phyloP scores from a whole-genome alignment of 352 stramenopile species.

The Phytophthora sojae region DNA sequence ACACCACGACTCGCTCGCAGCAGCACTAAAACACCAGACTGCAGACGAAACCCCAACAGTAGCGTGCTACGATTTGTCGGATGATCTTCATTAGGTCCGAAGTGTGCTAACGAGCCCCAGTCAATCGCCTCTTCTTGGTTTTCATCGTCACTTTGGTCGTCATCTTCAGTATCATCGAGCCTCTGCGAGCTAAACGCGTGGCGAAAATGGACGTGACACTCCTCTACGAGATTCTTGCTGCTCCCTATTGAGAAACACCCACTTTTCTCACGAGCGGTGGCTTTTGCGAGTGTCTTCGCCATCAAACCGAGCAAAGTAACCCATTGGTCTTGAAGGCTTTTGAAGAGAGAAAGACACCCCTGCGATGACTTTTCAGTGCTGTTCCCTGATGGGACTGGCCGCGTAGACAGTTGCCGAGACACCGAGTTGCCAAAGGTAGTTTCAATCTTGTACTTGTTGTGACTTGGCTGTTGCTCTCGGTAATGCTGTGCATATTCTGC shows the following conservation, averaged over 20 bases:
- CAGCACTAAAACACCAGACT: constrained; percentile 38
- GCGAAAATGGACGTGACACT: constrained; percentile 51
- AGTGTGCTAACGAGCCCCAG: constrained; percentile 55
- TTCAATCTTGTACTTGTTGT: constrained; percentile 62
- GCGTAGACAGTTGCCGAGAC: constrained; percentile 40
- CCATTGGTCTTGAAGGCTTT: constrained; percentile 54
- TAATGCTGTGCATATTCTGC: constrained; percentile 45
- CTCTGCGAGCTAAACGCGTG: constrained; percentile 14
- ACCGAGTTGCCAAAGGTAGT: constrained; percentile 74
- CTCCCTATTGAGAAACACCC: constrained; percentile 44
- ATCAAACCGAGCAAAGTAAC: constrained; percentile 40
- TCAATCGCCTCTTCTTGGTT: constrained; percentile 59
- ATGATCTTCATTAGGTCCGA: constrained; percentile 16
- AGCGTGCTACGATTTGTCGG: constrained; percentile 15
- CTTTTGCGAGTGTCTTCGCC: constrained; percentile 24
- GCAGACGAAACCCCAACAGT: constrained; percentile 45
- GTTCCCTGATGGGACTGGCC: neutral
- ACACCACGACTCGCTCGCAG: constrained; percentile 28
- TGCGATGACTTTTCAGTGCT: neutral
- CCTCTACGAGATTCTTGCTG: constrained; percentile 30
- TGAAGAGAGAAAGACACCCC: constrained; percentile 24
- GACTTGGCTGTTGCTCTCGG: constrained; percentile 44
- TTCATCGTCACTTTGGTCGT: constrained; percentile 41
- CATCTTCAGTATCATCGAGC: constrained; percentile 17
- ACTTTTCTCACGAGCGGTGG: constrained; percentile 28